These are phyloP conservation scores for Astrothelium subdiscretum DNA, from an alignment of 495 filamentous ascomycete species.

Conservation along the genomic window DNA sequence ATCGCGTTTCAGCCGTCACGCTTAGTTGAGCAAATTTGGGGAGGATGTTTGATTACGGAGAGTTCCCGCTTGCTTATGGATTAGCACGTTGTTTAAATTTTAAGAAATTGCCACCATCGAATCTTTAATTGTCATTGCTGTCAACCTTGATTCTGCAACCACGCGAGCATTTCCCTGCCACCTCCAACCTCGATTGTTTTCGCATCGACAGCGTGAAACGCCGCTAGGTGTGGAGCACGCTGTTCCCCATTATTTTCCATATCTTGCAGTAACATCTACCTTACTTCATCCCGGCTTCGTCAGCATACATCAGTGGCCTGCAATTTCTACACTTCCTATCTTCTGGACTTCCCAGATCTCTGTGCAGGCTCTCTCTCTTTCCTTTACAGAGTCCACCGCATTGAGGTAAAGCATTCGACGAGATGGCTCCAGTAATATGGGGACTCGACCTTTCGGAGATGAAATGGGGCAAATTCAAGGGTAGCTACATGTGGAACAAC, in stretches of 20 bases:
- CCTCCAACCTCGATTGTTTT: not conserved
- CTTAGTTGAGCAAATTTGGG: no score
- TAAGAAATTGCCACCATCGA: not conserved
- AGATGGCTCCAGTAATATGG: conserved; percentile 38
- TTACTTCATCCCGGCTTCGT: not conserved
- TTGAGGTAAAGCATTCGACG: not conserved
- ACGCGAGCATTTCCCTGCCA: not conserved
- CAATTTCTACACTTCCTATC: not conserved
- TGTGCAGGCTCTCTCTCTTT: not conserved
- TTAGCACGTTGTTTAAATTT: not conserved
- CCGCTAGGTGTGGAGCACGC: not conserved
- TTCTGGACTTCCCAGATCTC: not conserved
- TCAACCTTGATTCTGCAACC: not conserved
- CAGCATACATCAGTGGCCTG: not conserved
- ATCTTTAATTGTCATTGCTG: not conserved
- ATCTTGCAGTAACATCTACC: not conserved
- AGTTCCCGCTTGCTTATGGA: not conserved
- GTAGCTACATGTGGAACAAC: conserved; percentile 38
- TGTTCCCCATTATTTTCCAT: not conserved
- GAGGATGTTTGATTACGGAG: not conserved
- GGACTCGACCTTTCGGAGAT: conserved; percentile 40
- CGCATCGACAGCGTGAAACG: not conserved
- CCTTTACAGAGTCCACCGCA: not conserved
- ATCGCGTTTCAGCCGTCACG: not conserved
- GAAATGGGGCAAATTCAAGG: conserved; percentile 40